phyloP scores from a whole-genome alignment of 352 stramenopile genomes.

The Stramenopiles sp. region DNA sequence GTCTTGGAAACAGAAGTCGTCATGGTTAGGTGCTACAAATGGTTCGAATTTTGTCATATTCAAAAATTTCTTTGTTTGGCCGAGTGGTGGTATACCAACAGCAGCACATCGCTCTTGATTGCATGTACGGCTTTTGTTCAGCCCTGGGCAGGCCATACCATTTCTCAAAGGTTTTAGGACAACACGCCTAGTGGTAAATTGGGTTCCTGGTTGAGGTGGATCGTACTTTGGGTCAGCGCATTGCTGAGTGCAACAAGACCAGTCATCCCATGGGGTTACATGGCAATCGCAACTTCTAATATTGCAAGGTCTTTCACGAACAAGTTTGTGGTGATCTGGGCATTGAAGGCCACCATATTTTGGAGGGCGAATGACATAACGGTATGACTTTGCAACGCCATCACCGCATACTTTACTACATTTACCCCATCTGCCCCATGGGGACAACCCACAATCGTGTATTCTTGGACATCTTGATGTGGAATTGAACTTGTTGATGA shows the following conservation, averaged over 20 bases:
- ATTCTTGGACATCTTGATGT: not conserved
- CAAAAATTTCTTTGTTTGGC: not conserved
- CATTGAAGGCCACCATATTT: not conserved
- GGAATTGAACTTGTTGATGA: not conserved
- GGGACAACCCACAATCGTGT: not conserved
- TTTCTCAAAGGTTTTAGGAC: not conserved
- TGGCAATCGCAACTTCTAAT: not conserved
- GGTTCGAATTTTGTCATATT: not conserved
- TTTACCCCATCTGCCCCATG: not conserved
- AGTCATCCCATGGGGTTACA: not conserved
- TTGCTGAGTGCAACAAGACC: not conserved
- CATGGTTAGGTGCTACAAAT: not conserved
- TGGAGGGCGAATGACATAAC: not conserved
- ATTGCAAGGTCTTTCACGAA: not conserved
- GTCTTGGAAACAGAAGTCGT: not conserved
- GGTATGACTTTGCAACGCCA: not conserved
- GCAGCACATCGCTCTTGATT: constrained; percentile 1
- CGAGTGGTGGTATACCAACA: not conserved
- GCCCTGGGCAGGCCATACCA: not conserved
- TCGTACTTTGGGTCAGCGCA: not conserved
- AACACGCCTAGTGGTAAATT: not conserved
- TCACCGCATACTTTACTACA: not conserved
- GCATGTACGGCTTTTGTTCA: not conserved
- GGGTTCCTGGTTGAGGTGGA: not conserved
- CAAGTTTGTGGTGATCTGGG: not conserved